phyloP scores from a whole-genome alignment of 495 filamentous ascomycete genomes.

The Penicillium desertorum region DNA sequence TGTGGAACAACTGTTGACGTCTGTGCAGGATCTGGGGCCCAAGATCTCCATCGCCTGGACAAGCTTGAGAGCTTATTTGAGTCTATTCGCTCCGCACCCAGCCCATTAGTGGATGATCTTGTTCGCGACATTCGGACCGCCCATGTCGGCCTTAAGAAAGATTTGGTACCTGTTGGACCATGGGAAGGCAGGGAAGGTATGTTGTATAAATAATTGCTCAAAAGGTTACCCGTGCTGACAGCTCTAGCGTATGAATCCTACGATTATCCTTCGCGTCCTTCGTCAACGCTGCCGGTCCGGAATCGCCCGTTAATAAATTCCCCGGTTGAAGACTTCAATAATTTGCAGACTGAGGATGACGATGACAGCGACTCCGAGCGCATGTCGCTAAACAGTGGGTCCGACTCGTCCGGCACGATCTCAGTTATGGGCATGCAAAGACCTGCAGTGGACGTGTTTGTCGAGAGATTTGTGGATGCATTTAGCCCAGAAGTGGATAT shows the following conservation, averaged over 20 bases:
- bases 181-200: slow-evolving; percentile 37
- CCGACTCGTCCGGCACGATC: slow-evolving; percentile 29
- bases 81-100: slow-evolving; percentile 42
- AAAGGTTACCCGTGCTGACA: background rate
- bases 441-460: slow-evolving; percentile 40
- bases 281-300: slow-evolving; percentile 17
- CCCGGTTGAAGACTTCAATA: slow-evolving; percentile 17
- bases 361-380: slow-evolving; percentile 19
- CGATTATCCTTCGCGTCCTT: slow-evolving; percentile 11
- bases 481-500: slow-evolving; percentile 45
- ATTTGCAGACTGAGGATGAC: slow-evolving; percentile 8
- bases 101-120: slow-evolving; percentile 35
- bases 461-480: slow-evolving; percentile 48
- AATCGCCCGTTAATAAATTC: slow-evolving; percentile 2
- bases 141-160: slow-evolving; percentile 23
- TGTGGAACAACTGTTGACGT: background rate
- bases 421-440: slow-evolving; percentile 29
- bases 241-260: slow-evolving; percentile 22
- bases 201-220: background rate
- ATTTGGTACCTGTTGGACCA: slow-evolving; percentile 26
- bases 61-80: slow-evolving; percentile 42
- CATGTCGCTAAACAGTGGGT: slow-evolving; percentile 21
- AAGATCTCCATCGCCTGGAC: slow-evolving; percentile 31
- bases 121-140: slow-evolving; percentile 36
- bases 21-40: slow-evolving; percentile 25